These are phyloP conservation scores for Osmanthus fragrans DNA, from an alignment of 257 asterid species.

Conservation along the genomic window DNA sequence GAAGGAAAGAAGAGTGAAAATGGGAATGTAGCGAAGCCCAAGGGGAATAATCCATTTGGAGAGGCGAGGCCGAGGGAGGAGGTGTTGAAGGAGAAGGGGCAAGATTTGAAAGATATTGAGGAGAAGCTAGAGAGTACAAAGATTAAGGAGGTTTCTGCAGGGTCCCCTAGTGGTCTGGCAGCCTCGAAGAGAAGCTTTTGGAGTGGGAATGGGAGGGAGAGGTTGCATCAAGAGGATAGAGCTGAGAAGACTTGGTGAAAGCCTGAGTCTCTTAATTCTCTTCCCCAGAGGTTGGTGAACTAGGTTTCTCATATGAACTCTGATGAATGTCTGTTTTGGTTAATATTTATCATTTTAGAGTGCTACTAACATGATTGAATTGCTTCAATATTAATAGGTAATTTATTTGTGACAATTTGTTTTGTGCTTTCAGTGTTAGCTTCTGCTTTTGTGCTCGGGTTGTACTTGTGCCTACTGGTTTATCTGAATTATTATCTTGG, in stretches of 20 bases:
- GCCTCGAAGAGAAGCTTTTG: conserved; percentile 35
- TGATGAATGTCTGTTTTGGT: neutral
- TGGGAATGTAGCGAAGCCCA: conserved; percentile 44
- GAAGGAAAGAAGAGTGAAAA: conserved; percentile 41
- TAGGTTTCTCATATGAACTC: neutral
- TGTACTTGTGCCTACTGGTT: neutral
- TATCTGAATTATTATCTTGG: neutral
- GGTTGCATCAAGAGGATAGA: conserved; percentile 24
- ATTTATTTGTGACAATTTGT: neutral
- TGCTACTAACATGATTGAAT: neutral
- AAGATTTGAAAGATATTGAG: conserved; percentile 85
- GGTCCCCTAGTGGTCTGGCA: conserved; percentile 13
- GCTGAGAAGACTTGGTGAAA: conserved; percentile 44
- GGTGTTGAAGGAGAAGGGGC: conserved; percentile 93
- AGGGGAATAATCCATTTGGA: conserved; percentile 79
- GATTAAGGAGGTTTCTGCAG: conserved; percentile 33
- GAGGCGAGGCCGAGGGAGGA: conserved; percentile 96
- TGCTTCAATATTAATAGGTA: neutral
- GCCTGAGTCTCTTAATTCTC: conserved; percentile 25
- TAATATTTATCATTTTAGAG: neutral
- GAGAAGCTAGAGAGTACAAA: conserved; percentile 65
- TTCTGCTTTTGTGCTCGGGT: neutral
- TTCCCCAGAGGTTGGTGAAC: conserved; percentile 34
- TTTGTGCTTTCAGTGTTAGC: too few relatives aligned
- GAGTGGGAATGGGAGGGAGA: conserved; percentile 32